Conservation (phyloP, 202 grass and related monocot genomes). For the Setaria italica region DNA sequence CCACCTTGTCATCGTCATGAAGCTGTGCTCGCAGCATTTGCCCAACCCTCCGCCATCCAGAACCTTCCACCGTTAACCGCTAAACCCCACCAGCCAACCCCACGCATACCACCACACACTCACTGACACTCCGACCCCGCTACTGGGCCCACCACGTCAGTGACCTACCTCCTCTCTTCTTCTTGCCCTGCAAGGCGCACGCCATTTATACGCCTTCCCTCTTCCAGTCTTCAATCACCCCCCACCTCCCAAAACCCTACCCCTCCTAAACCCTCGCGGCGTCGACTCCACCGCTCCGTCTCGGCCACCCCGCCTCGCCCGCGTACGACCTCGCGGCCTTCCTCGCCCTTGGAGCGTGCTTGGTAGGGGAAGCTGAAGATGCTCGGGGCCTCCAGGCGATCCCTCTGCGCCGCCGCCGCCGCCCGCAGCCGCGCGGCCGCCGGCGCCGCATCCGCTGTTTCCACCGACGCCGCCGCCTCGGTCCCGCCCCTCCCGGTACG, state of each 20-base stretch:
- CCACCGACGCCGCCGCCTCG: conserved; percentile 34
- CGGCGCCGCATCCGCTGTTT: conserved; percentile 39
- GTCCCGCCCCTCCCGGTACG: conserved; percentile 38
- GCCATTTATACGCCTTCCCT: conserved; percentile 38
- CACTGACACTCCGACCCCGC: not conserved
- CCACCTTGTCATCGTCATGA: not conserved
- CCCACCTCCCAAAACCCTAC: conserved; percentile 48
- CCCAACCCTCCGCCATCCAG: not conserved
- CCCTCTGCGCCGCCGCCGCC: conserved; percentile 53
- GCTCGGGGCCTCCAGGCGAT: conserved; percentile 77
- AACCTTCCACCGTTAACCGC: conserved; percentile 29
- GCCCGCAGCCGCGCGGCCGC: conserved; percentile 49
- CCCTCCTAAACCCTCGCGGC: conserved; percentile 47
- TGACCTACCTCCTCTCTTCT: not conserved
- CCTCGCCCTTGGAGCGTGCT: not conserved
- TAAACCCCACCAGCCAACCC: not conserved
- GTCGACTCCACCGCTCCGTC: not conserved
- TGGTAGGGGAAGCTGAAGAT: conserved; percentile 42
- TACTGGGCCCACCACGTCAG: not conserved
- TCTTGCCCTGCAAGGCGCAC: conserved; percentile 58
- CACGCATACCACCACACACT: too few species aligned
- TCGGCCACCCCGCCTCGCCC: not conserved
- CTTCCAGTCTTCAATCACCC: too few species aligned
- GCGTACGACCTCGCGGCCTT: not conserved
- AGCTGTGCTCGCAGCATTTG: not conserved